Evolutionary conservation across 2,329 filamentous ascomycete species (phyloP).

Genomic region (Neonectria sp.): DNA sequence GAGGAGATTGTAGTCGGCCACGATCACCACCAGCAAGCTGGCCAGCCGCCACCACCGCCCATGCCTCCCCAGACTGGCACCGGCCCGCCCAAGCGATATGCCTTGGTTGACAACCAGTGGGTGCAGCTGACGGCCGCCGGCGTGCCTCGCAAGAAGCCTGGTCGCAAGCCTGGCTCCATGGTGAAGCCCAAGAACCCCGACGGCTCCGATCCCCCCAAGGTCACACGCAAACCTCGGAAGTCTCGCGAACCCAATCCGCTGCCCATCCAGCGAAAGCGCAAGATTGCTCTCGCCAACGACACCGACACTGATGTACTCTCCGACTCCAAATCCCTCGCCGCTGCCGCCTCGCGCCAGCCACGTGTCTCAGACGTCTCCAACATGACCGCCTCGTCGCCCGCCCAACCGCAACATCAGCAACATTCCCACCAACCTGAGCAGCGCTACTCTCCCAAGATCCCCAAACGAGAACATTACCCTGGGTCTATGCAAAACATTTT

Average conservation of each 20-base stretch:
- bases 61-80: conserved; percentile 40
- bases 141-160: conserved; percentile 74
- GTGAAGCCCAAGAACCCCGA: conserved; percentile 61
- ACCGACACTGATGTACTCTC: conserved; percentile 55
- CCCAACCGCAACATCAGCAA: conserved; percentile 50
- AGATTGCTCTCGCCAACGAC: conserved; percentile 59
- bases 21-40: conserved; percentile 41
- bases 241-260: conserved; percentile 72
- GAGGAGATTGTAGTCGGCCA: conserved; percentile 65
- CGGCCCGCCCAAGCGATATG: conserved; percentile 51
- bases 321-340: conserved; percentile 53
- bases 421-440: conserved; percentile 47
- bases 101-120: conserved; percentile 56
- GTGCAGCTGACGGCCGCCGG: conserved; percentile 71
- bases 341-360: conserved; percentile 45
- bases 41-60: conserved; percentile 43
- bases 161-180: conserved; percentile 74
- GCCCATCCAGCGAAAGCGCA: conserved; percentile 69
- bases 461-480: conserved; percentile 67
- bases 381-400: conserved; percentile 44
- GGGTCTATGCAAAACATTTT: conserved; percentile 71
- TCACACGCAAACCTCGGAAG: conserved; percentile 67
- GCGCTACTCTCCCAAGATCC: conserved; percentile 61
- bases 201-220: conserved; percentile 60
- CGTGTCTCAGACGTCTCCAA: conserved; percentile 45